Base-by-base conservation (phyloP, 164 flowering plant genomes). In the Berberis thunbergii region DNA sequence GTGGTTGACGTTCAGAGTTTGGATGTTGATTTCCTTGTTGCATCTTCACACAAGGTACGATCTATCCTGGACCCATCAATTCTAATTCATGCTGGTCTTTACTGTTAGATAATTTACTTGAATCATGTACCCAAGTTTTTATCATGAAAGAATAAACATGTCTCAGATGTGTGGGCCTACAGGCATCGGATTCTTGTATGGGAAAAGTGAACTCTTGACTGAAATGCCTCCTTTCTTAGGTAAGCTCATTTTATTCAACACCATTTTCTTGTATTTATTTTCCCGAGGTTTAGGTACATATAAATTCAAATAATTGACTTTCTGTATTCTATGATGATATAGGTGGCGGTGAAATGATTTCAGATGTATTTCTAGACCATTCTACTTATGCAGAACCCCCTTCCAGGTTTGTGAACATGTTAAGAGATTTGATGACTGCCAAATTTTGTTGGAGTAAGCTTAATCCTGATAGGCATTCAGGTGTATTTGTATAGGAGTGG, bases 91-190 rank as follows among this genome's bases (percentile, higher is more conserved):
- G 63, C 45, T n/a, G 7, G 7, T 50, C 52, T 26, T n/a, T 62
- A 11, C 43, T 13, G 45, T 42, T 5, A 2, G 43, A 9, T 54
- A 11, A 49, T 38, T 41, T 7, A 40, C 41, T 48, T 38, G 12
- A 8, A 44, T 38, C 43, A 38, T 13, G 0, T 45, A 62, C 26
- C 39, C 57, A 62, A 45, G 8, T 62, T 54, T 54, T 44, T 70
- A 75, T 26, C 26, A 66, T 76, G 71, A 73, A 80, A 78, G 45
- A 77, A 69, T 84, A 84, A 86, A 67, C 84, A 73, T 87, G 81
- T 83, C 83, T 88, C 98, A 94, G 99, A 95, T 95, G 99, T 91
- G 96, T 88, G 99, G 99, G 80, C 99, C 98, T 82, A 95, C 99
- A 84, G 98, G 98, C 83, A 70, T 91, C 67, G 99, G 99, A 64